Evolutionary conservation across 805 yeast genomes (phyloP).

Genomic region (Maudiozyma serrabonitensis): DNA sequence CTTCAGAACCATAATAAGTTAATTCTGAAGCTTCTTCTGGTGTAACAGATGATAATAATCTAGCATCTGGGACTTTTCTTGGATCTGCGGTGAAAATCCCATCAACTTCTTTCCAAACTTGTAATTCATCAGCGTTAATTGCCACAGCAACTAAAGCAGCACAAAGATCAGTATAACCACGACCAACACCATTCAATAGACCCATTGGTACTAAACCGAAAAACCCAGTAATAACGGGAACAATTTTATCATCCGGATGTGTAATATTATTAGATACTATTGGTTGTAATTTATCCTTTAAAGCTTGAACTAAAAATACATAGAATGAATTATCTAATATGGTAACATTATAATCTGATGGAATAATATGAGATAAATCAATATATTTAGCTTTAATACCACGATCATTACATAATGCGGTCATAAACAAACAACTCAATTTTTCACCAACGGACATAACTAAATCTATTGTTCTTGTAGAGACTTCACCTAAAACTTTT

Average conservation of each 20-base stretch:
- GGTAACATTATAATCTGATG: conserved; percentile 42
- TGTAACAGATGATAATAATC: conserved; percentile 76
- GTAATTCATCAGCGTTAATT: conserved; percentile 81
- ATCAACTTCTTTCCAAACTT: conserved; percentile 98
- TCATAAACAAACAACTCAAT: conserved; percentile 80
- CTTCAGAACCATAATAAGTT: conserved; percentile 96
- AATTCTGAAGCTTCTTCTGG: conserved; percentile 98
- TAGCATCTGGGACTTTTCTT: conserved; percentile 83
- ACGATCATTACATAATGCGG: conserved; percentile 71
- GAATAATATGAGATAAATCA: conserved; percentile 67
- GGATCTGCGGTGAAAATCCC: conserved; percentile 99
- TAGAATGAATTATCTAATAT: conserved; percentile 65
- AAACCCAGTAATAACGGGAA: conserved; percentile 93
- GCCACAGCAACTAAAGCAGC: conserved; percentile 97
- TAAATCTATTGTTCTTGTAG: conserved; percentile 77
- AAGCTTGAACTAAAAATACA: conserved; percentile 40
- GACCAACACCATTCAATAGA: conserved; percentile 80
- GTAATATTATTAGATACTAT: conserved; percentile 19
- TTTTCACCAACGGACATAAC: conserved; percentile 94
- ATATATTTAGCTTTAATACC: conserved; percentile 73
- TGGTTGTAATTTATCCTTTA: conserved; percentile 41
- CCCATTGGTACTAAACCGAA: conserved; percentile 97
- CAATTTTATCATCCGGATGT: conserved; percentile 30
- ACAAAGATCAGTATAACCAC: conserved; percentile 96
- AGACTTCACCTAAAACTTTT: conserved; percentile 82